phyloP scores from a whole-genome alignment of 1,284 basidiomycete species.

The Apiotrichum akiyoshidainum region DNA sequence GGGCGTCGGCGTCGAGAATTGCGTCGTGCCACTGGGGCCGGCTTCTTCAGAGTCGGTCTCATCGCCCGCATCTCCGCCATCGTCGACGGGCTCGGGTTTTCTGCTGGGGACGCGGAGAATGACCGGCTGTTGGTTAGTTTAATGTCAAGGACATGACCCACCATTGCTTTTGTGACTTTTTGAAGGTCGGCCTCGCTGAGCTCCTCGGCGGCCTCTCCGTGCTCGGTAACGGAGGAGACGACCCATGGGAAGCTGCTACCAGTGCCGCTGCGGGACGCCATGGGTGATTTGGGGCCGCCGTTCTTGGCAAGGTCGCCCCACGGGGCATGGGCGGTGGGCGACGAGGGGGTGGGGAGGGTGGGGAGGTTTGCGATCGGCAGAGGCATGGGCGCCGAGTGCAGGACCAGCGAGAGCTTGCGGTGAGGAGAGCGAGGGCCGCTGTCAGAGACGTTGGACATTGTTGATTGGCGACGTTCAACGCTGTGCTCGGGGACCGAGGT shows the following conservation, averaged over 20 bases:
- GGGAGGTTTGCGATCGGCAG: slow-evolving; percentile 49
- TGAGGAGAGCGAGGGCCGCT: slow-evolving; percentile 8
- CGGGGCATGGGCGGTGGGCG: slow-evolving; percentile 24
- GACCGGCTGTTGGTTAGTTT: slow-evolving; percentile 33
- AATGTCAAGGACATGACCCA: slow-evolving; percentile 19
- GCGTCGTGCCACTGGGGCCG: not conserved
- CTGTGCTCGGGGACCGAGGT: not conserved
- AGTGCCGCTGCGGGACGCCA: not conserved
- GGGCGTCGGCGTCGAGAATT: not conserved
- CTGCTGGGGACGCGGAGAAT: slow-evolving; percentile 31
- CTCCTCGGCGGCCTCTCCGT: not conserved
- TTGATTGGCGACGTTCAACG: not conserved
- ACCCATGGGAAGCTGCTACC: not conserved
- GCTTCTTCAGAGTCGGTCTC: slow-evolving; percentile 14
- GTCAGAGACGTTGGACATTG: not conserved
- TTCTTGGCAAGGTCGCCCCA: slow-evolving; percentile 39
- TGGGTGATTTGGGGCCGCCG: slow-evolving; percentile 36
- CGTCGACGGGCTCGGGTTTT: slow-evolving; percentile 20
- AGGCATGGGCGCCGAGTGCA: slow-evolving; percentile 48
- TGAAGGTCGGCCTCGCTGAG: slow-evolving; percentile 42
- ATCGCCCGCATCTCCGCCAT: slow-evolving; percentile 31
- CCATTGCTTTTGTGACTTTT: slow-evolving; percentile 46
- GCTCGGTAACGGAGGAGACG: not conserved
- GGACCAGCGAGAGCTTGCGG: slow-evolving; percentile 20
- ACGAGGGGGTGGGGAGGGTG: slow-evolving; percentile 19